Percentiles rank a stretch among this genome's conserved stretches.
Evolutionary conservation across 2,329 filamentous ascomycete species (phyloP).

Genomic region (Kalmusia sp.): DNA sequence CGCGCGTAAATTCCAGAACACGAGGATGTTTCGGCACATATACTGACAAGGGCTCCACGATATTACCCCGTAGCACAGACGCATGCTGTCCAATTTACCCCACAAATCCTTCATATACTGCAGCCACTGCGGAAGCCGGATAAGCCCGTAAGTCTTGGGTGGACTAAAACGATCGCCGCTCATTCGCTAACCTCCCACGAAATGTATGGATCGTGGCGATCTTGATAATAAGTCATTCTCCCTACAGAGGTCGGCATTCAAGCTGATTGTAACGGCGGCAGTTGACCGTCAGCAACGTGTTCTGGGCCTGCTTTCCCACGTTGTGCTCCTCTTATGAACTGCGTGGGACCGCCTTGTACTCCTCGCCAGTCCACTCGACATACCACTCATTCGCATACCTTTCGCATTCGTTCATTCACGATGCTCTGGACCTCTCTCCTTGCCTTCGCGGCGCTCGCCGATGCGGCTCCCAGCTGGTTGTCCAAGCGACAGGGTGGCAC

Average conservation of each 20-base stretch:
- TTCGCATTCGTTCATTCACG: conserved; percentile 13
- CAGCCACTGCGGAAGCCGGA: conserved; percentile 2
- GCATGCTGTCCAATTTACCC: conserved; percentile 7
- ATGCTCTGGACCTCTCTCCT: conserved; percentile 34
- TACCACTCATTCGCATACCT: conserved; percentile 4
- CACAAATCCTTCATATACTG: conserved; percentile 1
- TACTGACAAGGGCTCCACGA: conserved; percentile 6
- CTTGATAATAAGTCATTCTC: not conserved
- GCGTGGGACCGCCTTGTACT: conserved; percentile 4
- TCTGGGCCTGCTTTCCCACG: not conserved
- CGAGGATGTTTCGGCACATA: conserved; percentile 10
- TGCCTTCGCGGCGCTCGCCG: conserved; percentile 25
- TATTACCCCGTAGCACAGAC: conserved; percentile 7
- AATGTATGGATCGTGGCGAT: conserved; percentile 4
- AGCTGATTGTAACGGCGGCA: conserved; percentile 13
- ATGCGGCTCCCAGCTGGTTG: conserved; percentile 23
- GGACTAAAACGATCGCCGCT: not conserved
- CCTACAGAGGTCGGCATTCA: conserved; percentile 1
- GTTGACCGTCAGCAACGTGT: conserved; percentile 13
- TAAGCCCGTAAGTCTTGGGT: not conserved
- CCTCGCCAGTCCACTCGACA: conserved; percentile 11
- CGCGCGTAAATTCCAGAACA: conserved; percentile 11
- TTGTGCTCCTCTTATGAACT: conserved; percentile 13
- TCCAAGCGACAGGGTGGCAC: conserved; percentile 25
- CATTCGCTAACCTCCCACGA: not conserved